Base-by-base conservation (phyloP, 257 asterid genomes). In the Ajuga chamaepitys region DNA sequence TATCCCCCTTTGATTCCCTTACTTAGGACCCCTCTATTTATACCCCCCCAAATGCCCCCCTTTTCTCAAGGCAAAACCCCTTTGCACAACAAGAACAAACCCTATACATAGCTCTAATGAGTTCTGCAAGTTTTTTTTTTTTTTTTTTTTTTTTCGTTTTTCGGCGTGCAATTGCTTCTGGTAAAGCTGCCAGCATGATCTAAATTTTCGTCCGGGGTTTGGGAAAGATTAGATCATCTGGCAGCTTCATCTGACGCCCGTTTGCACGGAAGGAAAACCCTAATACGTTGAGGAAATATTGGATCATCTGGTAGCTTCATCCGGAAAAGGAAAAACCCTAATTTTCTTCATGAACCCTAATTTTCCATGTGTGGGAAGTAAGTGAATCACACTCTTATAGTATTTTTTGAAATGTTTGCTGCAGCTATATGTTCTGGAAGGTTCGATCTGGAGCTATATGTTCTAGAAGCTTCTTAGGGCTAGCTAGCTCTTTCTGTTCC, bases 111-210 rank as follows among this genome's bases (percentile, higher is more conserved):
- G n/a, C n/a, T n/a, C n/a, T 38, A 45, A 8, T 11, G 47, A 26
- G 25, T 9, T 63, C 60, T 55, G n/a, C 32, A 6, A 25, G 22
- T 16, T 6, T 20, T 25, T 7, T 11, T 24, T 11, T n/a, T 7
- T 11, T 44, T 14, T 16, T 25, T 16, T 66, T 20, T 40, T 5
- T 21, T 26, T 16, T 28, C 28, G 38, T 8, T 46, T 37, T 46
- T 13, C 5, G 18, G 8, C 77, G 82, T 85, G 81, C 66, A 54
- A 77, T 58, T 5, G 77, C 62, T 77, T 79, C 75, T 55, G 95
- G 47, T 86, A 85, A 86, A 86, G 95, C 95, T 86, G 95, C 88
- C 95, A 86, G 95, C 95, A 68, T 86, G 95, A 86, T 83, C 95
- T 86, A 67, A 83, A 47, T 83, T 54, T 68, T 52, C 70, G 82